Percentiles rank a stretch among this genome's conserved stretches.
These are phyloP conservation scores for Myxozyma udenii DNA, from an alignment of 805 yeast genomes.

Conservation along the genomic window DNA sequence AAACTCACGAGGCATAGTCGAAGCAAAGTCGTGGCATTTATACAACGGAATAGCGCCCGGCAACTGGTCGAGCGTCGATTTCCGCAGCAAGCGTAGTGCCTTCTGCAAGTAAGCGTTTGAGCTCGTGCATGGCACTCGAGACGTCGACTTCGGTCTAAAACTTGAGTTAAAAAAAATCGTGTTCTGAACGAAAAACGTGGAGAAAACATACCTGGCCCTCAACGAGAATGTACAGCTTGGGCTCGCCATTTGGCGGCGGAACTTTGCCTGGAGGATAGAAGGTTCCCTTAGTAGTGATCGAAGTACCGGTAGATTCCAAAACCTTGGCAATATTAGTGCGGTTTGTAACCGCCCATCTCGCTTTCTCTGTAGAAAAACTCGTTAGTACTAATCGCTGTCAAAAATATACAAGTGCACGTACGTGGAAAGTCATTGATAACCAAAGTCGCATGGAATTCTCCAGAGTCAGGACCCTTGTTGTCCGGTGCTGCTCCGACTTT, in stretches of 20 bases:
- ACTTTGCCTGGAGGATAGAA: conserved; percentile 61
- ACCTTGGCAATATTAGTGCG: conserved; percentile 60
- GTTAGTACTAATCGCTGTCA: too few species aligned
- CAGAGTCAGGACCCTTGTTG: conserved; percentile 54
- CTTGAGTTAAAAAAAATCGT: background rate
- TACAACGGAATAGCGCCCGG: conserved; percentile 33
- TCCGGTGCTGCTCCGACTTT: conserved; percentile 54
- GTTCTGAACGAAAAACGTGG: too few species aligned
- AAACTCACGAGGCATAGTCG: background rate
- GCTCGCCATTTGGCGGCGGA: conserved; percentile 55
- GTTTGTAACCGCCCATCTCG: conserved; percentile 74
- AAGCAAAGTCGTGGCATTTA: background rate
- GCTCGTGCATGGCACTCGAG: conserved; percentile 33
- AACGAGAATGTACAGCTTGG: conserved; percentile 70
- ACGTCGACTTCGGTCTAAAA: conserved; percentile 31
- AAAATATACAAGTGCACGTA: conserved; percentile 9
- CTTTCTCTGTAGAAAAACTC: conserved; percentile 43
- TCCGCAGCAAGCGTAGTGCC: conserved; percentile 32
- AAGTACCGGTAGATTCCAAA: conserved; percentile 66
- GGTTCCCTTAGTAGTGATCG: conserved; percentile 79
- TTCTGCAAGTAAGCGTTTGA: conserved; percentile 31
- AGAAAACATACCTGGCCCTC: conserved; percentile 51
- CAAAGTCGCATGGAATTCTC: conserved; percentile 61
- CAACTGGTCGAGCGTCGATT: conserved; percentile 18
- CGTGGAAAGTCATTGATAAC: conserved; percentile 82